Percentiles rank a stretch among this genome's conserved stretches.
Conservation (phyloP, 768 basidiomycete genomes). For the Lactifluus subvellereus region DNA sequence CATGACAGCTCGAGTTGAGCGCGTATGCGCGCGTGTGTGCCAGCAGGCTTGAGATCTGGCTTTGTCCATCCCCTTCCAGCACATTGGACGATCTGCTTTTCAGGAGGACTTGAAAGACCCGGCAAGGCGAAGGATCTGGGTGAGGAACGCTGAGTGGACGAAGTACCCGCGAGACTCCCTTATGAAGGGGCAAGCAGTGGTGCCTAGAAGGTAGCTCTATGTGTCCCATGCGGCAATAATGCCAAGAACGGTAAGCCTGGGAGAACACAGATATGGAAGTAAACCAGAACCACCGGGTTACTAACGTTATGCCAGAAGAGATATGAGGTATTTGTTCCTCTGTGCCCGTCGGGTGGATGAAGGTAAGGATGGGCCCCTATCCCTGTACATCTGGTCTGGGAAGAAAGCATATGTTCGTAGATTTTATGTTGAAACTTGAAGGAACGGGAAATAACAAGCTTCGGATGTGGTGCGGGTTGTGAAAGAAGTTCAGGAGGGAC, state of each 20-base stretch:
- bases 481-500: no score
- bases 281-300: not conserved
- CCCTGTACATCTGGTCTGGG: not conserved
- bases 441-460: slow-evolving; percentile 12
- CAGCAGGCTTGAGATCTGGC: no score
- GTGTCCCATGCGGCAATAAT: slow-evolving; percentile 12
- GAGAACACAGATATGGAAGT: slow-evolving; percentile 5
- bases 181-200: not conserved
- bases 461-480: slow-evolving; percentile 10
- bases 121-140: no score
- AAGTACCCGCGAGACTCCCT: no score
- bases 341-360: not conserved
- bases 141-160: no score
- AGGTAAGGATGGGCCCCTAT: not conserved
- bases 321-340: not conserved
- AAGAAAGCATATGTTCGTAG: no score
- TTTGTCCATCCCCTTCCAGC: no score
- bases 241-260: slow-evolving; percentile 11
- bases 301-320: not conserved
- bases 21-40: no score
- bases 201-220: slow-evolving; percentile 1
- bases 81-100: no score
- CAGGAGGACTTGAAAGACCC: no score
- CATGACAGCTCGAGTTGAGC: no score
- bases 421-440: not conserved